Conservation (phyloP, 768 basidiomycete species). For the Naematelia aurantialba region DNA sequence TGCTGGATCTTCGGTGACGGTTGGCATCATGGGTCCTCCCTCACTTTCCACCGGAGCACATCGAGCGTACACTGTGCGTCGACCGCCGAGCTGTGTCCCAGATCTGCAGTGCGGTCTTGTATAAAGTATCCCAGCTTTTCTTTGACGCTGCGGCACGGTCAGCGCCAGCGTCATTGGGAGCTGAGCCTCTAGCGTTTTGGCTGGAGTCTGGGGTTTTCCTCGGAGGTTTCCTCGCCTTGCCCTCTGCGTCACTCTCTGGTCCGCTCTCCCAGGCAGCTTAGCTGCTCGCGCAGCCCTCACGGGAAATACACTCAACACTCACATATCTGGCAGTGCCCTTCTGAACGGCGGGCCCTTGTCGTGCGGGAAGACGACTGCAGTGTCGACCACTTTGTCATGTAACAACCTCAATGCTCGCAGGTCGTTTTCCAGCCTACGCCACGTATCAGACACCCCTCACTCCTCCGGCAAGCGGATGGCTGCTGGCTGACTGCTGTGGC, state of each 20-base stretch:
- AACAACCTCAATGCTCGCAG: conserved; percentile 82
- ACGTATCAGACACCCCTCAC: not conserved
- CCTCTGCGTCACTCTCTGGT: too few species aligned
- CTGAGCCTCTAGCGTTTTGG: not conserved
- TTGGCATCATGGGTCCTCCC: conserved; percentile 54
- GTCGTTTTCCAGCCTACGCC: conserved; percentile 92
- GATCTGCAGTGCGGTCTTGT: conserved; percentile 68
- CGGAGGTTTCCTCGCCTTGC: too few species aligned
- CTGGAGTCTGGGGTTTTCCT: too few species aligned
- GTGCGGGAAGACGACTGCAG: conserved; percentile 81
- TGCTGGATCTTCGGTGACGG: too few species aligned
- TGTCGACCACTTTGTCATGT: conserved; percentile 80
- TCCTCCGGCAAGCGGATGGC: not conserved
- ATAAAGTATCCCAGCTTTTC: conserved; percentile 77
- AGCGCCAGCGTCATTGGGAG: too few species aligned
- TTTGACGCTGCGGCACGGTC: conserved; percentile 64
- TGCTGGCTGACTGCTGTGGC: not conserved
- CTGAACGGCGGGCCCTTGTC: conserved; percentile 70
- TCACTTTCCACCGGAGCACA: conserved; percentile 75
- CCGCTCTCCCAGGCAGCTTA: too few species aligned
- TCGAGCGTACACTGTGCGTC: conserved; percentile 86
- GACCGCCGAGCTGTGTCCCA: conserved; percentile 84
- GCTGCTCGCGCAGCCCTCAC: too few species aligned
- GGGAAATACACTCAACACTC: conserved; percentile 39
- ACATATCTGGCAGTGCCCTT: conserved; percentile 78